Evolutionary conservation across 768 basidiomycete species (phyloP), one percentile per base, ranked within the genome.

Genomic region (Cystofilobasidium ferigula): DNA sequence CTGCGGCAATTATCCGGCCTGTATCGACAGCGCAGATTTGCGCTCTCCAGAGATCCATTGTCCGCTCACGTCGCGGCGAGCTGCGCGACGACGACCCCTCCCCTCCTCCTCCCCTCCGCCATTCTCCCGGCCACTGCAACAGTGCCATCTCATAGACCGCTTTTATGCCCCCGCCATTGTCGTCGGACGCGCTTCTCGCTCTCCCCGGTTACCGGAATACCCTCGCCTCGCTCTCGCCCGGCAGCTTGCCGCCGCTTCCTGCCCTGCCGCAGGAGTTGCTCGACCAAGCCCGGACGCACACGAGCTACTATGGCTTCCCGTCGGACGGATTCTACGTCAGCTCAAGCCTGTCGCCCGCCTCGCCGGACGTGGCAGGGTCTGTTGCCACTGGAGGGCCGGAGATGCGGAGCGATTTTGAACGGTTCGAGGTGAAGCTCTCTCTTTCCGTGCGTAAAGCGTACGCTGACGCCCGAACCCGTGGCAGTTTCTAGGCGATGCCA

Each of bases 391-490:
- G 30, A 14, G 30, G 16, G 2, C 30, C 40, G 40, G 45, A 47
- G 40, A 42, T 20, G n/a, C n/a, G 14, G 47, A 54, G 51, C 51
- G 51, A 54, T 26, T 54, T 54, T 18, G 51, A 54, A 28, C 51
- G 51, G 8, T 54, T 30, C 30, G 51, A 54, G 51, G 51, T 54
- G 18, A 54, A 7, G 2, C 24, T 24, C 6, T 51, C 24, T 26
- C 48, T 20, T 24, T 7, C 12, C 28, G 6, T 4, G 6, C 1
- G 26, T 32, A 32, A 54, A 18, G 8, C 12, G 30, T 14, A 12
- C 13, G n/a, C 30, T 32, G 8, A 42, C 12, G 28, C 51, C 7
- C 22, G 5, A 51, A 28, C 48, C n/a, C 28, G 6, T 5, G 51
- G 10, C 30, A 54, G 51, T 54, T 54, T 32, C 51, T 54, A 28